Evolutionary conservation across 306 rosid species (phyloP), one percentile per base, ranked within the genome.

Genomic region (Vicia faba): DNA sequence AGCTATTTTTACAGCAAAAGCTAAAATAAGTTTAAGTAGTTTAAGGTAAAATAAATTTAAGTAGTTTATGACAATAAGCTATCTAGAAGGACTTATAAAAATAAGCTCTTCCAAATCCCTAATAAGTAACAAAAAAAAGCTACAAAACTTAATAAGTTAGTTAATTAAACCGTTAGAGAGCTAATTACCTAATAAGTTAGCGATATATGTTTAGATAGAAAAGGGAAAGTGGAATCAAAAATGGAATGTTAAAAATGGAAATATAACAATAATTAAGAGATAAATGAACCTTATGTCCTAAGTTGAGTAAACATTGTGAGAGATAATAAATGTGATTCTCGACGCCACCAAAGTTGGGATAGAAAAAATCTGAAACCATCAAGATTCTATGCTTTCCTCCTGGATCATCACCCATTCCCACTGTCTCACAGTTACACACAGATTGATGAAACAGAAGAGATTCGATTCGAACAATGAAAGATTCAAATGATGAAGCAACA

Each of bases 361-460:
- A 92, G 88, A 92, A 92, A 72, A 89, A 92, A 82, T 92, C 97
- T 3, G 95, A 92, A 64, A 85, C 95, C 97, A 92, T 89, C 45
- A 92, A 45, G 61, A 89, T 82, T 70, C 82, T 81, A 68, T 85
- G 92, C 81, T 75, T 82, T 79, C 50, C 75, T 79, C 50, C 73
- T 44, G 41, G 71, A 76, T 87, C 58, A 51, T 10, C 31, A 19
- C 72, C 84, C 96, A 84, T 86, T 75, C 68, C 83, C 95, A 84
- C 84, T 75, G 25, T 16, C 19, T 28, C 33, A 25, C 46, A 4
- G 16, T 25, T 73, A 62, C 28, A 38, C 76, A 13, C 18, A 41
- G 36, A 1, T 31, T 7, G 36, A 0, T 31, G 36, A 0, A 31
- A 41, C n/a, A 12, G 46, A 41, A 41, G 46, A 12, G 12, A n/a